Conservation (phyloP, 441 rosid species). For the Pelargonium myrrhifolium region DNA sequence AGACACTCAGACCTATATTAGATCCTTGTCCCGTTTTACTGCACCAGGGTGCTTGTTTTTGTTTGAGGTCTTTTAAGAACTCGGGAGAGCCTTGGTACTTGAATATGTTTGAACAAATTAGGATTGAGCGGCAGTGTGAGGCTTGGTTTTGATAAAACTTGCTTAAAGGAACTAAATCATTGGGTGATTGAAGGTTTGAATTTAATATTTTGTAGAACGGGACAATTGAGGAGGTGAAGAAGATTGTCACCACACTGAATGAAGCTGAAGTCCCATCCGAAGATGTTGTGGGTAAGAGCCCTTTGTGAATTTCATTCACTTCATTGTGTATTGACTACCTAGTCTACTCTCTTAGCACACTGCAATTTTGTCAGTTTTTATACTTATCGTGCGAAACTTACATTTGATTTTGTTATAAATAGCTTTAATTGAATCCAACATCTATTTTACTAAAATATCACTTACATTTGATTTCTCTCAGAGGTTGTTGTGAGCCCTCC, state of each 20-base stretch:
- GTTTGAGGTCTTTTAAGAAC: too few relatives aligned
- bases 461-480: constrained; percentile 19
- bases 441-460: too few relatives aligned
- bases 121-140: not conserved
- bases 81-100: not conserved
- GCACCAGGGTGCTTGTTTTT: too few relatives aligned
- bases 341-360: too few relatives aligned
- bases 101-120: not conserved
- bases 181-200: not conserved
- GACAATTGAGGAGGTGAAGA: constrained; percentile 59
- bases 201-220: constrained; percentile 43
- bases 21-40: too few relatives aligned
- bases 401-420: not conserved
- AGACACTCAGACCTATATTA: too few relatives aligned
- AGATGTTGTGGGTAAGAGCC: constrained; percentile 47
- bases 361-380: too few relatives aligned
- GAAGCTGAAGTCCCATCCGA: constrained; percentile 49
- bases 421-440: not conserved
- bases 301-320: too few relatives aligned
- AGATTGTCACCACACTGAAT: constrained; percentile 53
- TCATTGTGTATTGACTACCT: too few relatives aligned
- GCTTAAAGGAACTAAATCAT: not conserved
- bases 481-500: constrained; percentile 82
- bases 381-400: too few relatives aligned
- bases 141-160: too few relatives aligned